Conservation (phyloP, 2,329 filamentous ascomycete species). For the Pseudocercospora vitis region DNA sequence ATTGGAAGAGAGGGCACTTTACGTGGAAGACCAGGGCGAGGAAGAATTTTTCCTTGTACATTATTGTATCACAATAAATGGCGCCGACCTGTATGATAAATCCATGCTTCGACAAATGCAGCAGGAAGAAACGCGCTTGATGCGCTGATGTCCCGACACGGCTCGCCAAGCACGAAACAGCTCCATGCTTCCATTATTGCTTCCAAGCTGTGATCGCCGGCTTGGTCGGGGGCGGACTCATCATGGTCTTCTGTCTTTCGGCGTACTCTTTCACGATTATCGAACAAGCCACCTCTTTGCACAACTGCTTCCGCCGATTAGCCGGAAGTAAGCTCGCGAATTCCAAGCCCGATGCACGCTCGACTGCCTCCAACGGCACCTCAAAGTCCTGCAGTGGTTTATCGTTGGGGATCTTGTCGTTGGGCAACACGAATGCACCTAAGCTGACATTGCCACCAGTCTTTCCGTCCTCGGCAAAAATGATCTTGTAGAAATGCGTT, state of each 20-base stretch:
- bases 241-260: slow-evolving; percentile 52
- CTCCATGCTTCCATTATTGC: slow-evolving; percentile 14
- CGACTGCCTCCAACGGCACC: slow-evolving; percentile 88
- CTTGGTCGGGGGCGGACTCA: slow-evolving; percentile 34
- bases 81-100: slow-evolving; percentile 14
- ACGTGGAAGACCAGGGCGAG: not conserved
- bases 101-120: slow-evolving; percentile 16
- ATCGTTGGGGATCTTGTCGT: slow-evolving; percentile 80
- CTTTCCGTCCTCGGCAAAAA: slow-evolving; percentile 84
- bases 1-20: not conserved
- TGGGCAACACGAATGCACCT: slow-evolving; percentile 92
- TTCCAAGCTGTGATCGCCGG: slow-evolving; percentile 24
- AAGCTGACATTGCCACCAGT: slow-evolving; percentile 73
- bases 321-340: slow-evolving; percentile 79
- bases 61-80: slow-evolving; percentile 2
- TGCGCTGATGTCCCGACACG: slow-evolving; percentile 7
- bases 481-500: slow-evolving; percentile 99
- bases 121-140: slow-evolving; percentile 3
- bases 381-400: slow-evolving; percentile 91
- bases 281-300: slow-evolving; percentile 80
- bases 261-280: slow-evolving; percentile 80
- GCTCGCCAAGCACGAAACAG: not conserved
- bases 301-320: slow-evolving; percentile 73
- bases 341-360: slow-evolving; percentile 87
- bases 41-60: slow-evolving; percentile 11